A percentile compares a stretch with the other conserved stretches of the same genome.
Evolutionary conservation across 2,329 filamentous ascomycete species (phyloP).

Genomic region (Alternaria panax): DNA sequence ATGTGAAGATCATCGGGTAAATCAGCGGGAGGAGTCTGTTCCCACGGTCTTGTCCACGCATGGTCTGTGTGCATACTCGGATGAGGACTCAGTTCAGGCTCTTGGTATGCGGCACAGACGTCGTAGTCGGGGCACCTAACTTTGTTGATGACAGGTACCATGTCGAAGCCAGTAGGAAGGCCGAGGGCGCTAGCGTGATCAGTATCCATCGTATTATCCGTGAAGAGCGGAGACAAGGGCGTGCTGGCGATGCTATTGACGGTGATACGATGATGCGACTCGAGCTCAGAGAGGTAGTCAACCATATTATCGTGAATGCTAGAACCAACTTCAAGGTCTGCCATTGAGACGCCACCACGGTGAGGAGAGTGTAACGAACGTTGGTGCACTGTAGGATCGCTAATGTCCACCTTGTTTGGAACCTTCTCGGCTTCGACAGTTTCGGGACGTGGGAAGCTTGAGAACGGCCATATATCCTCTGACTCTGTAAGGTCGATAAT

Average conservation of each 20-base stretch:
- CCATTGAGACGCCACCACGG: not conserved
- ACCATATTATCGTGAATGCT: not conserved
- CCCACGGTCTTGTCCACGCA: not conserved
- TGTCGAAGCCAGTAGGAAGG: not conserved
- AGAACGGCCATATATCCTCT: not conserved
- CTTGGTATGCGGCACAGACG: not conserved
- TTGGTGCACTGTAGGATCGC: not conserved
- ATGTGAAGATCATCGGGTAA: not conserved
- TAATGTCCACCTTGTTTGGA: not conserved
- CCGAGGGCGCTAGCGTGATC: not conserved
- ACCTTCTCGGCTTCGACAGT: not conserved
- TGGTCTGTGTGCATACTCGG: not conserved
- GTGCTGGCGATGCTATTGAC: not conserved
- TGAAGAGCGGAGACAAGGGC: not conserved
- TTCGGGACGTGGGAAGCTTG: not conserved
- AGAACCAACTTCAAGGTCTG: constrained; percentile 1
- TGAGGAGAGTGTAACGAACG: not conserved
- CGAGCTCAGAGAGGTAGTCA: not conserved
- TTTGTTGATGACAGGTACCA: not conserved
- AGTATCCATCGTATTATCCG: not conserved
- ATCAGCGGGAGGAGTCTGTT: not conserved
- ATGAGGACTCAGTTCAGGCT: not conserved
- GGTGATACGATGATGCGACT: not conserved
- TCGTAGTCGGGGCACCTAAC: not conserved
- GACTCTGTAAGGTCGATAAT: not conserved